phyloP scores from a whole-genome alignment of 805 yeast species.

The Ogataea haglerorum region DNA sequence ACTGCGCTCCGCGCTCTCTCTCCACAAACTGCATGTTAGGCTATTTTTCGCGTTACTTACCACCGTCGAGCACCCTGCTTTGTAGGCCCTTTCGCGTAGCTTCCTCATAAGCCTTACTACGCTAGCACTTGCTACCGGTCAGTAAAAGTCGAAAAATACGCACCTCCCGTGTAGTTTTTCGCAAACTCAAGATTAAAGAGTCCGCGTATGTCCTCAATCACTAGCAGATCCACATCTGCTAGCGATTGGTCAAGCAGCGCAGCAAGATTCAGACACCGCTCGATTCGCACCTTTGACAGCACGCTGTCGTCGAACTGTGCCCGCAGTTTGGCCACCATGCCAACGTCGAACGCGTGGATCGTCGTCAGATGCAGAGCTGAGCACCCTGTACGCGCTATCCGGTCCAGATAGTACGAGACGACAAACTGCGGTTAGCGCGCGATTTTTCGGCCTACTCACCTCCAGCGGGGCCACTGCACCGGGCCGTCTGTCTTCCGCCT shows the following conservation, averaged over 20 bases:
- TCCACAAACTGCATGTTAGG: constrained; percentile 16
- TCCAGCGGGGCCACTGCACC: neutral
- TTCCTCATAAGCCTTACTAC: constrained; percentile 16
- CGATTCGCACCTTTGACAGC: constrained; percentile 8
- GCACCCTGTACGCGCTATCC: constrained; percentile 3
- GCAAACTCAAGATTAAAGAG: constrained; percentile 26
- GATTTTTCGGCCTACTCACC: neutral
- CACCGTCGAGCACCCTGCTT: constrained; percentile 14
- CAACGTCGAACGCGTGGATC: constrained; percentile 1
- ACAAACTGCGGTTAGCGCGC: constrained; percentile 4
- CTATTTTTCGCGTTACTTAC: constrained; percentile 18
- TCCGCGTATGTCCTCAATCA: constrained; percentile 29
- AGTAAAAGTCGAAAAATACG: constrained; percentile 14
- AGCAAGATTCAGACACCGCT: constrained; percentile 16
- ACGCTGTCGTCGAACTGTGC: neutral
- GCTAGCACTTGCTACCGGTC: constrained; percentile 19
- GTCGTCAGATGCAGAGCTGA: constrained; percentile 4
- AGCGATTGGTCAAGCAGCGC: constrained; percentile 5
- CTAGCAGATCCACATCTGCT: constrained; percentile 13
- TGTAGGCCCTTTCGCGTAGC: constrained; percentile 25
- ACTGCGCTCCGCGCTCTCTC: constrained; percentile 12
- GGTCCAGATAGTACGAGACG: constrained; percentile 13
- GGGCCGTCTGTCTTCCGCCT: neutral
- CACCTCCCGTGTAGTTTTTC: constrained; percentile 24
- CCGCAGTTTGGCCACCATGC: neutral